Evolutionary conservation across 1,284 basidiomycete genomes (phyloP).

Genomic region (Rhodotorula sp.): DNA sequence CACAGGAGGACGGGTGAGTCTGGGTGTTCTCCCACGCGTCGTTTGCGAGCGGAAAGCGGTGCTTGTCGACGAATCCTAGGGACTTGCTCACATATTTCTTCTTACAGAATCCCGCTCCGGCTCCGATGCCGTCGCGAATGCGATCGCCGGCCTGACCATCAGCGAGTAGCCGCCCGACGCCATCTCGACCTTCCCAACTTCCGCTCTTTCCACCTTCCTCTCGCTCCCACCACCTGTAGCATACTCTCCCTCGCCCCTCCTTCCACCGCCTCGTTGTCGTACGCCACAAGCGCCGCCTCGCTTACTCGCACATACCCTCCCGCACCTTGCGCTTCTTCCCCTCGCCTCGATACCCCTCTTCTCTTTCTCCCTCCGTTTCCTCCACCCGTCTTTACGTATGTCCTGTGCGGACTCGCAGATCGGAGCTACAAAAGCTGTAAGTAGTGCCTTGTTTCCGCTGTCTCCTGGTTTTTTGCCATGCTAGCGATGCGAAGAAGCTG

Average conservation of each 20-base stretch:
- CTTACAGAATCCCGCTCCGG: constrained; percentile 18
- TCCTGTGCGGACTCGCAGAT: background rate
- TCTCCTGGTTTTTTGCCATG: no score
- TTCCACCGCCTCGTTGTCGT: background rate
- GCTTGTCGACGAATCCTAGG: no score
- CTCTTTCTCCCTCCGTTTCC: no score
- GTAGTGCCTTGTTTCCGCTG: no score
- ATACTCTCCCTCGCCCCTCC: background rate
- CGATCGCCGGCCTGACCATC: constrained; percentile 20
- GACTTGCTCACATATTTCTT: background rate
- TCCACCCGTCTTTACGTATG: no score
- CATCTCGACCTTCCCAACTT: background rate
- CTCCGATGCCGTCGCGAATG: constrained; percentile 9
- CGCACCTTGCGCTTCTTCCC: background rate
- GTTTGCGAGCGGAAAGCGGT: background rate
- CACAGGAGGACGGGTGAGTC: constrained; percentile 17
- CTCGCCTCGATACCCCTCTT: background rate
- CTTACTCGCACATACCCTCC: background rate
- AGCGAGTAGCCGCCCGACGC: constrained; percentile 4
- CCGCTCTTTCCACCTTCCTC: background rate
- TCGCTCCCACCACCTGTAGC: background rate
- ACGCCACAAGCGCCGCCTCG: background rate
- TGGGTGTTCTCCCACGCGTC: background rate
- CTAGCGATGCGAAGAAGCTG: no score
- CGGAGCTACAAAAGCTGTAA: no score